Base-by-base conservation (phyloP, 2,329 filamentous ascomycete genomes). In the Drechslerella coelobrocha region DNA sequence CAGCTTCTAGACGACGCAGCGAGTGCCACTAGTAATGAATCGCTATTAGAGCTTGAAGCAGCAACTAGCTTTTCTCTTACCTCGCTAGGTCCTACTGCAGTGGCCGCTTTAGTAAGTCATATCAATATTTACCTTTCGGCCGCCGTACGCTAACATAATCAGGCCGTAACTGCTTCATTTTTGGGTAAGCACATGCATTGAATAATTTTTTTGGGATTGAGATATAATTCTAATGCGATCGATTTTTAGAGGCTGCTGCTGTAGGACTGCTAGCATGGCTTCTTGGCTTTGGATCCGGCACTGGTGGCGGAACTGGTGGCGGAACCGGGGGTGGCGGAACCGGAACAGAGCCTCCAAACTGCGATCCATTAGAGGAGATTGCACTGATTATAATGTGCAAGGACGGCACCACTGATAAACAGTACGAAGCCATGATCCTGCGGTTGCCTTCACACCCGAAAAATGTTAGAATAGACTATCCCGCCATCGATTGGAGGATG, bases 321-420 rank as follows among this genome's bases (percentile, higher is more conserved):
- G 29, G 55, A 19, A 19, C 2, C 23, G 26, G 29, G 17, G 43
- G 43, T 31, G 45, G 43, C 21, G 39, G 37, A 8, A 17, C 12
- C 5, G n/a, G 5, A 27, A 37, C 23, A 53, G 31, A 45, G n/a
- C 57, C 23, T 23, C 31, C 14, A 29, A 39, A 47, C 17, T 61
- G 57, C 26, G 17, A 31, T n/a, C 1, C 9, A 1, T 23, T 26
- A 8, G 6, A 21, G 17, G 34, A 53, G 3, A 53, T 61, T n/a
- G 31, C 48, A 17, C 9, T 61, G 10, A 37, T 61, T 12, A 53
- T 61, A 29, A 61, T 61, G 48, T 61, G 57, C 47, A 61, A 61
- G 19, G 14, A n/a, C 9, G 57, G 57, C 12, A 53, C 48, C n/a
- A 53, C 31, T 2, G 57, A 61, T 21, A 61, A 61, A 24, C 21